Conservation (phyloP, 495 filamentous ascomycete genomes). For the Trichocladium uniseriatum region DNA sequence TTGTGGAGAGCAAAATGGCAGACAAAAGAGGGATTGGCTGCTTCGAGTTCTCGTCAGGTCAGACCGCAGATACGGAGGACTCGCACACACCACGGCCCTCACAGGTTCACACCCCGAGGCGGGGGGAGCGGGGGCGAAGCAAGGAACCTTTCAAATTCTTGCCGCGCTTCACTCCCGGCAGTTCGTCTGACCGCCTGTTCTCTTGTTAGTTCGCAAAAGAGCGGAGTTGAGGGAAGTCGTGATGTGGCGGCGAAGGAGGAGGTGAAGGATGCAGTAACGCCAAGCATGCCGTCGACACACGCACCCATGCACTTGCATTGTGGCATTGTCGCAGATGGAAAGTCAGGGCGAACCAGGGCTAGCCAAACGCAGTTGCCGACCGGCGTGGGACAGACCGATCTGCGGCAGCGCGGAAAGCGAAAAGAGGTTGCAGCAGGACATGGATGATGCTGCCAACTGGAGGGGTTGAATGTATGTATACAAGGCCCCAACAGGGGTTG, state of each 20-base stretch:
- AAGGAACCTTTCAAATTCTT: neutral
- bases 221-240: neutral
- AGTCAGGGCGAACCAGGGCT: too few relatives aligned
- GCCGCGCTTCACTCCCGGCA: neutral
- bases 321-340: too few relatives aligned
- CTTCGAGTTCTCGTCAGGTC: constrained; percentile 2
- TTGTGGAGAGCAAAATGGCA: neutral
- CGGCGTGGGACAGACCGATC: neutral
- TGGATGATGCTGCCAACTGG: constrained; percentile 1
- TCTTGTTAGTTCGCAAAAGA: neutral
- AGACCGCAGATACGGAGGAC: neutral
- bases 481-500: neutral
- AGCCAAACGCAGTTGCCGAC: constrained; percentile 1
- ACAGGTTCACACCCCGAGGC: neutral
- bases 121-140: neutral
- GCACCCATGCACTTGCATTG: neutral
- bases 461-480: neutral
- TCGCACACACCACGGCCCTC: constrained; percentile 4
- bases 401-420: neutral
- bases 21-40: neutral
- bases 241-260: constrained; percentile 2
- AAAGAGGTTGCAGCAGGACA: too few relatives aligned
- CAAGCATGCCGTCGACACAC: neutral
- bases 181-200: constrained; percentile 7
- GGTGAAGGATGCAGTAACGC: neutral